These are phyloP conservation scores for Cyberlindnera xylosilytica DNA, from an alignment of 805 yeast genomes.

Conservation along the genomic window DNA sequence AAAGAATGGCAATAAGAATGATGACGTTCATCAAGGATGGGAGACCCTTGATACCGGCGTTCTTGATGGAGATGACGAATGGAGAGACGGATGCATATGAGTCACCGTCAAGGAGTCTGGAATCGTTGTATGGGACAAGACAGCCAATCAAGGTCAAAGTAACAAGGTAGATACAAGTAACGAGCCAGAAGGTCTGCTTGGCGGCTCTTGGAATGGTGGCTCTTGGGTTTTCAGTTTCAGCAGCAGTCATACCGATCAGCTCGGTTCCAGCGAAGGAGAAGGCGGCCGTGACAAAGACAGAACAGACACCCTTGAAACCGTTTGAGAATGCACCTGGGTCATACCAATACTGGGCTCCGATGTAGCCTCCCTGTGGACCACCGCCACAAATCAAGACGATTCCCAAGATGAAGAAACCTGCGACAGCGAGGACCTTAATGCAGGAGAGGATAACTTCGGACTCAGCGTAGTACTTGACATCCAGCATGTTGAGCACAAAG, in stretches of 20 bases:
- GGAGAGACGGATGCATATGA: constrained; percentile 71
- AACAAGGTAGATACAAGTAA: constrained; percentile 61
- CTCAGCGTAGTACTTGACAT: constrained; percentile 53
- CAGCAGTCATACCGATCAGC: constrained; percentile 71
- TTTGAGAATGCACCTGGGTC: constrained; percentile 51
- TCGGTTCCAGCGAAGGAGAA: constrained; percentile 75
- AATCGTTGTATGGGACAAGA: constrained; percentile 64
- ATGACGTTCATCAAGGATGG: constrained; percentile 69
- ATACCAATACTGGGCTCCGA: constrained; percentile 50
- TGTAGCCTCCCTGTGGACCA: constrained; percentile 45
- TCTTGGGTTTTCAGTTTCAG: constrained; percentile 70
- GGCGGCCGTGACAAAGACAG: constrained; percentile 49
- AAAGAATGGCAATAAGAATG: constrained; percentile 60
- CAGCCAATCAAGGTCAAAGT: constrained; percentile 56
- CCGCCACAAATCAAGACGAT: constrained; percentile 51
- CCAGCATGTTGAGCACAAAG: constrained; percentile 45
- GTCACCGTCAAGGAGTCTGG: constrained; percentile 41
- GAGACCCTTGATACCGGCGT: constrained; percentile 61
- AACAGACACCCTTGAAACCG: constrained; percentile 58
- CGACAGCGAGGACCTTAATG: constrained; percentile 44
- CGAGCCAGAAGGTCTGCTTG: constrained; percentile 81
- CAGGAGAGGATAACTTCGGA: constrained; percentile 48
- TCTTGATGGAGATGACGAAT: constrained; percentile 66
- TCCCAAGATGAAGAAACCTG: constrained; percentile 46
- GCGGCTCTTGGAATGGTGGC: constrained; percentile 67